Evolutionary conservation across 2,329 filamentous ascomycete genomes (phyloP), one percentile per base, ranked within the genome.

Genomic region (Alternaria burnsii): DNA sequence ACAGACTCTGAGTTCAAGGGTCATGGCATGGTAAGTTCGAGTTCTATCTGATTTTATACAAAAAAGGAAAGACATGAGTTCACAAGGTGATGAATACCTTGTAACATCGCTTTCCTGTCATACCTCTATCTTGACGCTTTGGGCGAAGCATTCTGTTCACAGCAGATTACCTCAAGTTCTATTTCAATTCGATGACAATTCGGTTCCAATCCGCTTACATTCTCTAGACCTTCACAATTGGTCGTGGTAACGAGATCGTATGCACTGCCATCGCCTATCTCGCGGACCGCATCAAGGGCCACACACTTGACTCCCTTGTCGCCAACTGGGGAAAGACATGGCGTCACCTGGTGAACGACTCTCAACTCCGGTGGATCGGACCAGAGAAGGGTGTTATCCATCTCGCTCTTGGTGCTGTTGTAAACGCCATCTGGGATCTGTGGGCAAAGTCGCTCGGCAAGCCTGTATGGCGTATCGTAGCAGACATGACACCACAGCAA

Each of bases 311-410:
- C 44, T 90, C 89, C 8, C 87, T 97, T 42, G 91, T 92, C 46
- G 82, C 85, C 51, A 86, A 97, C 83, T 95, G 91, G 92, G 92
- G 92, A 67, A 83, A 90, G 79, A 97, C 93, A 48, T 97, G 93
- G 93, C 88, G 93, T 26, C 88, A 96, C 79, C 88, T 97, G n/a
- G 93, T 97, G 71, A 91, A 90, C 65, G 94, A 97, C 84, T 91
- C 88, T 69, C 93, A 97, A 80, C 85, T 97, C 55, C 91, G 93
- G 58, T 97, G 94, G 93, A 95, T 97, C 74, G 93, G 93, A 0
- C 93, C 93, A 0, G 93, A 97, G 74, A 97, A 97, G 81, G 93
- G 93, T 61, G 93, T 97, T 44, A 96, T 96, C 70, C 93, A 97
- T 80, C 90, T 97, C 8, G 93, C 93, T 1, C 88, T 97, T 11